Conservation (phyloP, 805 yeast genomes). For the Zygosaccharomyces pseudorouxii region DNA sequence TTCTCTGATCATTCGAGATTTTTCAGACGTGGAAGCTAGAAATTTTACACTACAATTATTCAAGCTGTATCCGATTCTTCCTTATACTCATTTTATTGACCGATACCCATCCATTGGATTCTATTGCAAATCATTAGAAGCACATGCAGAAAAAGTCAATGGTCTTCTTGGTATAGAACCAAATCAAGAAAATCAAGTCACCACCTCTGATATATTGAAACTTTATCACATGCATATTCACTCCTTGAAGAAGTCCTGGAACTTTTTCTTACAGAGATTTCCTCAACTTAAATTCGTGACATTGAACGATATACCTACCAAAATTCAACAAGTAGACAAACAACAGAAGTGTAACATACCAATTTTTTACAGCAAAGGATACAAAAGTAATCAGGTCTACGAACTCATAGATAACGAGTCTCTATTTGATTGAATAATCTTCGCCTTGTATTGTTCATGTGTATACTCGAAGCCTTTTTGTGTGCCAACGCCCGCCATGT, state of each 20-base stretch:
- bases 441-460: not conserved
- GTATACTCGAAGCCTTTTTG: not conserved
- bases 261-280: constrained; percentile 30
- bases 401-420: constrained; percentile 30
- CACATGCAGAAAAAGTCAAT: constrained; percentile 29
- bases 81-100: constrained; percentile 37
- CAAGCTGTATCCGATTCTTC: constrained; percentile 32
- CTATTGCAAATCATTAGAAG: constrained; percentile 29
- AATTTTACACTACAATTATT: constrained; percentile 33
- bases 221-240: constrained; percentile 36
- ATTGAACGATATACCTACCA: constrained; percentile 35
- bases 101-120: constrained; percentile 37
- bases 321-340: constrained; percentile 24
- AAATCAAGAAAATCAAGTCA: constrained; percentile 9
- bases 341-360: constrained; percentile 31
- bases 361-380: constrained; percentile 22
- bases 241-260: constrained; percentile 32
- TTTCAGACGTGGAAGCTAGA: constrained; percentile 25
- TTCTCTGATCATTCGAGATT: constrained; percentile 21
- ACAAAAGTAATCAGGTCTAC: constrained; percentile 30
- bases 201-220: constrained; percentile 26
- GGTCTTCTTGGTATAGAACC: constrained; percentile 16
- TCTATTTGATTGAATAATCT: constrained; percentile 18
- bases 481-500: not conserved
- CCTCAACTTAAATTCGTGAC: constrained; percentile 32